A percentile compares a stretch with the other conserved stretches of the same genome.
phyloP scores from a whole-genome alignment of 805 yeast genomes.

The Scheffersomyces lignosus region DNA sequence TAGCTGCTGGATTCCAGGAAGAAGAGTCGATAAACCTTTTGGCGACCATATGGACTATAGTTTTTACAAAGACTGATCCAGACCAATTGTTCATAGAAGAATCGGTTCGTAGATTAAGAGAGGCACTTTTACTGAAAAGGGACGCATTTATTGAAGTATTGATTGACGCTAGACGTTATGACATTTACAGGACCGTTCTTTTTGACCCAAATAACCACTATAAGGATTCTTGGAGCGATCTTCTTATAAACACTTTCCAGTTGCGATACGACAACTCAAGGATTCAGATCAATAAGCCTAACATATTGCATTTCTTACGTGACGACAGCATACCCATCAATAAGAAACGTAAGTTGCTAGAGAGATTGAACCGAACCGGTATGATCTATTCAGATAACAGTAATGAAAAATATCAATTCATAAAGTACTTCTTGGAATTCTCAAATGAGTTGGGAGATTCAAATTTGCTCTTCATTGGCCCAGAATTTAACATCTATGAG shows the following conservation, averaged over 20 bases:
- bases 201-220: not conserved
- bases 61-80: conserved; percentile 10
- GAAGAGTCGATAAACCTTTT: conserved; percentile 16
- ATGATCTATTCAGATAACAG: conserved; percentile 13
- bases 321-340: conserved; percentile 9
- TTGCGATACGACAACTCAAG: conserved; percentile 12
- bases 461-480: conserved; percentile 16
- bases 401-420: conserved; percentile 12
- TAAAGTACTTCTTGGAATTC: conserved; percentile 16
- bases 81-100: too few species aligned
- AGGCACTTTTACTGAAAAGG: conserved; percentile 15
- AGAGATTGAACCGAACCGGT: conserved; percentile 15
- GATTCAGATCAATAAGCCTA: conserved; percentile 9
- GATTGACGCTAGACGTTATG: conserved; percentile 26
- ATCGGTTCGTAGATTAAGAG: conserved; percentile 13
- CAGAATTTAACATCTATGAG: conserved; percentile 17
- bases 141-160: conserved; percentile 24
- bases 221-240: conserved; percentile 22
- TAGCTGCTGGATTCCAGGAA: conserved; percentile 18
- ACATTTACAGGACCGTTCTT: conserved; percentile 15
- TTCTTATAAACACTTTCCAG: conserved; percentile 22
- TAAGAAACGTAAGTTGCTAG: conserved; percentile 19
- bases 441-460: conserved; percentile 16
- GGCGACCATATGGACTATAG: conserved; percentile 24
- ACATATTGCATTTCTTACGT: conserved; percentile 15